These are phyloP conservation scores for Bonnemaisonia californica DNA, from an alignment of 31 red algal genomes.

Conservation along the genomic window DNA sequence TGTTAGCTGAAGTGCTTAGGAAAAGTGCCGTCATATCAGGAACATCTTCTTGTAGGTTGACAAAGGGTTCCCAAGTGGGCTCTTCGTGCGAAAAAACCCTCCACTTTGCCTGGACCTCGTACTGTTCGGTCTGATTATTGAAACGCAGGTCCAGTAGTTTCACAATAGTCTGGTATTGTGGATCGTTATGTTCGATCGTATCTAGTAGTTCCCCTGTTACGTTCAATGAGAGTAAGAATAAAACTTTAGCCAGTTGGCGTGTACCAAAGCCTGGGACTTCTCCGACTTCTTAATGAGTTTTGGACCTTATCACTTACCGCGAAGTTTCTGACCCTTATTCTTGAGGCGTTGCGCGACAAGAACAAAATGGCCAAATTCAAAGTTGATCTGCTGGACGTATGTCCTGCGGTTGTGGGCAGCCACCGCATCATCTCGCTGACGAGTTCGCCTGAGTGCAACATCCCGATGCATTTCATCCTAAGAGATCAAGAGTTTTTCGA, in stretches of 20 bases:
- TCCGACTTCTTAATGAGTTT: not conserved
- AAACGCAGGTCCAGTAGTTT: constrained; percentile 19
- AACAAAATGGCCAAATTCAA: constrained; percentile 4
- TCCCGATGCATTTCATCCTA: constrained; percentile 33
- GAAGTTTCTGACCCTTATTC: constrained; percentile 15
- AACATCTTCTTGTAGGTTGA: constrained; percentile 10
- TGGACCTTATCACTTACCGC: not conserved
- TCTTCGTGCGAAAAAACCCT: constrained; percentile 36
- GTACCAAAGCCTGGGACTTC: constrained; percentile 1
- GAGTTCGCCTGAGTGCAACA: constrained; percentile 4
- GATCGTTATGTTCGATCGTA: constrained; percentile 24
- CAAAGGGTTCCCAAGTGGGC: constrained; percentile 21
- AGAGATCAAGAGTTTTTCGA: not conserved
- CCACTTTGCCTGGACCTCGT: constrained; percentile 12
- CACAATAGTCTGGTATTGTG: not conserved
- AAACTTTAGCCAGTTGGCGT: constrained; percentile 23
- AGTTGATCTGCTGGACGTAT: not conserved
- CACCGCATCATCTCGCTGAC: not conserved
- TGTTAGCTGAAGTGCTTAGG: not conserved
- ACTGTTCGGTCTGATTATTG: not conserved
- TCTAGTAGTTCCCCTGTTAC: not conserved
- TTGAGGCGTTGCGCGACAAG: not conserved
- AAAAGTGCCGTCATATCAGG: constrained; percentile 1
- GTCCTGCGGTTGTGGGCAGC: not conserved
- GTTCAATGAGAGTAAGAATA: constrained; percentile 28